These are phyloP conservation scores for Luzula sylvatica DNA, from an alignment of 176 grass and related monocot genomes.

Conservation along the genomic window DNA sequence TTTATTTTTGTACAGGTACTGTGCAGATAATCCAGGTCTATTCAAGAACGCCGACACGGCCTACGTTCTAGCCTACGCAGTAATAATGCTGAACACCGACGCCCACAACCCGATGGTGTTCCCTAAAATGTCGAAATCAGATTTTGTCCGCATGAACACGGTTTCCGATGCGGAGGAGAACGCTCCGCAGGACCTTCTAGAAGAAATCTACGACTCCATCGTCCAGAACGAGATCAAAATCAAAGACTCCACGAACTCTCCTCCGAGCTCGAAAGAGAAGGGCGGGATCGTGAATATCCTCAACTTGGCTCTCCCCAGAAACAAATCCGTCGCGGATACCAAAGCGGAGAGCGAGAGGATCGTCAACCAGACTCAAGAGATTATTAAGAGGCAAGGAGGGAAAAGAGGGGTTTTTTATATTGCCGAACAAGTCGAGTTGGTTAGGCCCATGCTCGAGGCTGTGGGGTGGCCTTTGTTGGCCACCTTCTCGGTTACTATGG, in stretches of 20 bases:
- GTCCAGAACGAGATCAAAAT: conserved; percentile 94
- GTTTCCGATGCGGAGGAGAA: conserved; percentile 77
- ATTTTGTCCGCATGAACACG: conserved; percentile 86
- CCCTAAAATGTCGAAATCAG: conserved; percentile 96
- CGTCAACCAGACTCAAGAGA: conserved; percentile 69
- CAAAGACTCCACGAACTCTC: conserved; percentile 37
- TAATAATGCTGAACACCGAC: conserved; percentile 99
- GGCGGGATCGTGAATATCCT: conserved; percentile 81
- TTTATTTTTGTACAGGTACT: conserved; percentile 54
- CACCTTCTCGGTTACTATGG: conserved; percentile 99
- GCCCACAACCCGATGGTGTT: conserved; percentile 99
- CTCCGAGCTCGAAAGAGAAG: conserved; percentile 60
- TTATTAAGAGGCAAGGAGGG: conserved; percentile 82
- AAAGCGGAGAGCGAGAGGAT: conserved; percentile 90
- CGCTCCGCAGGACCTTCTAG: conserved; percentile 79
- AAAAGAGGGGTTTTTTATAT: conserved; percentile 84
- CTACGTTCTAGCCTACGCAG: conserved; percentile 97
- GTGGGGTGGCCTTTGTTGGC: conserved; percentile 97
- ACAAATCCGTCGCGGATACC: conserved; percentile 72
- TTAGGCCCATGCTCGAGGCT: conserved; percentile 98
- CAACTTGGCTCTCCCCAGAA: conserved; percentile 87
- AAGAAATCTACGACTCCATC: conserved; percentile 98
- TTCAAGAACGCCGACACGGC: conserved; percentile 99
- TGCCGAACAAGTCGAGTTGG: conserved; percentile 83
- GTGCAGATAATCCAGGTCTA: conserved; percentile 97